phyloP scores from a whole-genome alignment of 495 filamentous ascomycete species.

The Xylaria sp. region DNA sequence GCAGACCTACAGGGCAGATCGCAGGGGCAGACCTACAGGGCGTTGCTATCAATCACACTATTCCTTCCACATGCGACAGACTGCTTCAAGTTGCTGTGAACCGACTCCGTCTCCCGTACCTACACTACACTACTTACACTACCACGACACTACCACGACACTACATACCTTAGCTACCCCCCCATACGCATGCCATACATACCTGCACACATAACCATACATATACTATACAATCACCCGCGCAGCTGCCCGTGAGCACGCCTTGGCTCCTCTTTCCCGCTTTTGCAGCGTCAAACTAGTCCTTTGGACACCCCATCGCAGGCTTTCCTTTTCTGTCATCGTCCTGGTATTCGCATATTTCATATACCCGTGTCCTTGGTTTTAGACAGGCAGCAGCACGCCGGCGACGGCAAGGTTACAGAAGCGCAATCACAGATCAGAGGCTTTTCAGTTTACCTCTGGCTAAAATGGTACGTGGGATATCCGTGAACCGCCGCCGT shows the following conservation, averaged over 20 bases:
- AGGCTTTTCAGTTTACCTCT: conserved; percentile 6
- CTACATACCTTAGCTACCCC: neutral
- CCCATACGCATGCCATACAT: neutral
- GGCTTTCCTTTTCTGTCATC: conserved; percentile 35
- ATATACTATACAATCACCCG: conserved; percentile 49
- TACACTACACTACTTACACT: no score
- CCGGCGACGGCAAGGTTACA: conserved; percentile 49
- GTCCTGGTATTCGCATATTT: conserved; percentile 41
- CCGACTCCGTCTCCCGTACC: conserved; percentile 11
- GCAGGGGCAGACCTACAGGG: no score
- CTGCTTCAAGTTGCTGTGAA: conserved; percentile 31
- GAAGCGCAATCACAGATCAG: conserved; percentile 31
- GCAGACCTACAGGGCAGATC: no score
- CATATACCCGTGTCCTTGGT: conserved; percentile 36
- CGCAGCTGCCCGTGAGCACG: conserved; percentile 47
- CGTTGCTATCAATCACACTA: conserved; percentile 42
- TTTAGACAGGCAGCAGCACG: conserved; percentile 38
- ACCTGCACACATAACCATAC: conserved; percentile 24
- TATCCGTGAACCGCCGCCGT: neutral
- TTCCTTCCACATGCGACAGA: conserved; percentile 28
- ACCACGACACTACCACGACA: neutral
- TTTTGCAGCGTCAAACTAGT: conserved; percentile 43
- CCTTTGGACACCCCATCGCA: conserved; percentile 37
- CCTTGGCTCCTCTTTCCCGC: conserved; percentile 39
- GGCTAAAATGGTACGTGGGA: conserved; percentile 38